These are phyloP conservation scores for Fusarium compactum DNA, from an alignment of 2,329 filamentous ascomycete species.

Conservation along the genomic window DNA sequence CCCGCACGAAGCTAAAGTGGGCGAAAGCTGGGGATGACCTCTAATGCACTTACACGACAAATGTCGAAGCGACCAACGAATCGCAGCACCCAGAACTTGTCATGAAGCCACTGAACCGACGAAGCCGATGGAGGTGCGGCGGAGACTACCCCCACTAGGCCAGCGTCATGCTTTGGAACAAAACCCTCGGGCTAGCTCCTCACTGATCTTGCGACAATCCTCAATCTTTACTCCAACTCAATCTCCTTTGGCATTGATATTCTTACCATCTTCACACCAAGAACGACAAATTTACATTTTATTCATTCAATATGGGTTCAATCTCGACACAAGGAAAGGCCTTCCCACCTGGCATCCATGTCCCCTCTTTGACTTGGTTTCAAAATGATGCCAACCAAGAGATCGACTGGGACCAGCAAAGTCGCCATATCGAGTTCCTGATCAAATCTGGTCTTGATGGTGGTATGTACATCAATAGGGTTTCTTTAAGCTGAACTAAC, in stretches of 20 bases:
- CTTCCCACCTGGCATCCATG: slow-evolving; percentile 66
- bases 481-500: slow-evolving; percentile 16
- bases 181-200: slow-evolving; percentile 20
- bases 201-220: slow-evolving; percentile 20
- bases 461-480: slow-evolving; percentile 43
- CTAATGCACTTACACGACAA: slow-evolving; percentile 7
- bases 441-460: slow-evolving; percentile 65
- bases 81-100: slow-evolving; percentile 25
- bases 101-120: slow-evolving; percentile 30
- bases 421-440: slow-evolving; percentile 66
- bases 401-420: slow-evolving; percentile 67
- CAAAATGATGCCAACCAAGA: slow-evolving; percentile 60
- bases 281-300: neutral
- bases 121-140: slow-evolving; percentile 17
- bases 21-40: slow-evolving; percentile 10
- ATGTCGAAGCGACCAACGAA: neutral
- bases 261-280: neutral
- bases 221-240: slow-evolving; percentile 8
- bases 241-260: neutral
- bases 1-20: slow-evolving; percentile 41
- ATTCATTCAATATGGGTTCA: slow-evolving; percentile 45
- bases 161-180: slow-evolving; percentile 8
- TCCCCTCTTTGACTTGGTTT: slow-evolving; percentile 69
- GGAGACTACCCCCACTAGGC: slow-evolving; percentile 22
- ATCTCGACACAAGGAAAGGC: slow-evolving; percentile 47